These are phyloP conservation scores for Chamaecyparis obtusa DNA, from an alignment of 75 land plant genomes.

Conservation along the genomic window DNA sequence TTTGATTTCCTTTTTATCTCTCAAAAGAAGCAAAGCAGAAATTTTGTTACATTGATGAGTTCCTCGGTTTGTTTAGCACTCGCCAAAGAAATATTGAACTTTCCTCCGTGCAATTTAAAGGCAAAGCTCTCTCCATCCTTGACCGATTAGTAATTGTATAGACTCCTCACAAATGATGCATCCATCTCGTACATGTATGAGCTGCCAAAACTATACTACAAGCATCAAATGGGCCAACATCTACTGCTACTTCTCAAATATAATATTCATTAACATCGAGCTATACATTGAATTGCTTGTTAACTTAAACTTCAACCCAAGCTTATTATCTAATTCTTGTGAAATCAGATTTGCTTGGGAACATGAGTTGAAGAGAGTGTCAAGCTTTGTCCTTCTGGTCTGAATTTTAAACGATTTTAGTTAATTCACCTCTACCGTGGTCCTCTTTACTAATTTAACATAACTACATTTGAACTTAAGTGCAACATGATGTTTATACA, in stretches of 20 bases:
- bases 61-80: neutral
- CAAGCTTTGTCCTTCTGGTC: neutral
- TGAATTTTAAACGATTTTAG: neutral
- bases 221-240: neutral
- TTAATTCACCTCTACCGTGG: neutral
- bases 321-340: neutral
- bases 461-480: neutral
- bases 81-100: neutral
- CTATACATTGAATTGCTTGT: no score
- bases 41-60: neutral
- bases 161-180: neutral
- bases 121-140: neutral
- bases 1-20: neutral
- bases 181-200: neutral
- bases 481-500: neutral
- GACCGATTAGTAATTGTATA: neutral
- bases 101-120: neutral
- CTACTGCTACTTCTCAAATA: neutral
- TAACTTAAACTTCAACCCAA: neutral
- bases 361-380: neutral
- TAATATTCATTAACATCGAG: neutral
- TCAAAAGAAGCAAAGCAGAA: neutral
- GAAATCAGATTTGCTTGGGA: neutral
- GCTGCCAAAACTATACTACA: neutral
- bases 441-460: neutral